Conservation (phyloP, 345 rosid species). For the Rhodamnia argentea region DNA sequence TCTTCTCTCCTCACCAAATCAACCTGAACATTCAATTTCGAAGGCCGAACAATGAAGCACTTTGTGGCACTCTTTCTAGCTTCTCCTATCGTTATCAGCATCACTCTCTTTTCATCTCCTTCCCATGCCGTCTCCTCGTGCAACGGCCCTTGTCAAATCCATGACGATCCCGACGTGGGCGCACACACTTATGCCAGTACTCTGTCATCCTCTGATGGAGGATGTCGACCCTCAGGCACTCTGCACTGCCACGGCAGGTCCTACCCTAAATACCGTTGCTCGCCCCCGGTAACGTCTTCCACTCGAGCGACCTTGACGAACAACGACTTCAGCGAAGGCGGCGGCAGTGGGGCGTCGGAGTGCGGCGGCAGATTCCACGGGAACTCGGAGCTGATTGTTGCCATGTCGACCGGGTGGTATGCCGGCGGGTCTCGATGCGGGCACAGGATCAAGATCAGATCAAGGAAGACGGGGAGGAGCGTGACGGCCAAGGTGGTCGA, state of each 20-base stretch:
- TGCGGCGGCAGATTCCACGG: constrained; percentile 16
- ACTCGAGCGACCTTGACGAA: constrained; percentile 15
- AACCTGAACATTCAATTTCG: background rate
- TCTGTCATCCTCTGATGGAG: background rate
- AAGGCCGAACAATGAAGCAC: background rate
- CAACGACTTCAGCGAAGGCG: constrained; percentile 27
- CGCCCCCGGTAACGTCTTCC: constrained; percentile 19
- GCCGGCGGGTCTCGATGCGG: constrained; percentile 19
- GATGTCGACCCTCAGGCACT: constrained; percentile 12
- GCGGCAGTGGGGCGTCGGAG: constrained; percentile 17
- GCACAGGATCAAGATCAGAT: constrained; percentile 17
- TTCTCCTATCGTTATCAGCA: background rate
- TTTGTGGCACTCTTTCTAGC: background rate
- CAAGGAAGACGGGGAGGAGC: constrained; percentile 12
- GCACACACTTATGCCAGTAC: constrained; percentile 9
- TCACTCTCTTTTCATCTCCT: background rate
- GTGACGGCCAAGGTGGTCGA: constrained; percentile 29
- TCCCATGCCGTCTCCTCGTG: constrained; percentile 19
- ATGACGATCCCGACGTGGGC: constrained; percentile 23
- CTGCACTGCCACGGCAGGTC: background rate
- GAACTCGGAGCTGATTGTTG: constrained; percentile 15
- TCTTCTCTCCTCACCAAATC: background rate
- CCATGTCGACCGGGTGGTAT: constrained; percentile 33
- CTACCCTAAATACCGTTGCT: constrained; percentile 9
- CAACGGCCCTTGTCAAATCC: constrained; percentile 18